A percentile compares a stretch with the other conserved stretches of the same genome.
phyloP scores from a whole-genome alignment of 345 rosid species.

The Linum lewisii region DNA sequence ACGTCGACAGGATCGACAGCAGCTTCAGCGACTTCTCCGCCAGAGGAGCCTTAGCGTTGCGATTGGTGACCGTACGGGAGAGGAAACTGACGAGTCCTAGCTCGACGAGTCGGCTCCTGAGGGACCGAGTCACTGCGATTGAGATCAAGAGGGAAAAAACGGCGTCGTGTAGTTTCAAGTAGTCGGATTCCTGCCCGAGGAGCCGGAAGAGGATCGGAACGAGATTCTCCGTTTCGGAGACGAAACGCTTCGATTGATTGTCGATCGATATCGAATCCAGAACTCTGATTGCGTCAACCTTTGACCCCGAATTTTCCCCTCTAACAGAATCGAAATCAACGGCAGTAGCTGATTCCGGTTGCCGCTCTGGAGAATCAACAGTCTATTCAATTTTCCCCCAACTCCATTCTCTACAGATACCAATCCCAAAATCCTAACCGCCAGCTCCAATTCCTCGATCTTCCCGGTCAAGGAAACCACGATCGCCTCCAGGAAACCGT shows the following conservation, averaged over 20 bases:
- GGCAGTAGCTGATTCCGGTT: neutral
- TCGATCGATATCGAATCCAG: conserved; percentile 13
- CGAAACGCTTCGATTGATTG: conserved; percentile 10
- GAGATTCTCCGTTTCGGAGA: conserved; percentile 10
- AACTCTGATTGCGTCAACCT: conserved; percentile 5
- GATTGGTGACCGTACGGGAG: conserved; percentile 1
- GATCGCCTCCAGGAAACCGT: conserved; percentile 12
- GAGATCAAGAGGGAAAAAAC: conserved; percentile 11
- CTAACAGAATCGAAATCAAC: conserved; percentile 3
- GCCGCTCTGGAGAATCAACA: conserved; percentile 1
- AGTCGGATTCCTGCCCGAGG: neutral
- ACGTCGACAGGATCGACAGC: conserved; percentile 1
- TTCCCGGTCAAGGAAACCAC: conserved; percentile 6
- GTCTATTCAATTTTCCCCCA: conserved; percentile 9
- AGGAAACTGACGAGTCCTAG: conserved; percentile 12
- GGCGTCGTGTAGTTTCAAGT: conserved; percentile 7
- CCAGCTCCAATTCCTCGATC: conserved; percentile 6
- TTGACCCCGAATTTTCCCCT: conserved; percentile 8
- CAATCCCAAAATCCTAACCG: conserved; percentile 10
- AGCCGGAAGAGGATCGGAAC: conserved; percentile 3
- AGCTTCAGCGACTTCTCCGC: conserved; percentile 18
- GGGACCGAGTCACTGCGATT: neutral
- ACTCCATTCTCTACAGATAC: conserved; percentile 12
- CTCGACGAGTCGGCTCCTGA: conserved; percentile 11
- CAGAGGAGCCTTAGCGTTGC: conserved; percentile 4